Conservation (phyloP, 805 yeast genomes). For the Wickerhamiella occidentalis region DNA sequence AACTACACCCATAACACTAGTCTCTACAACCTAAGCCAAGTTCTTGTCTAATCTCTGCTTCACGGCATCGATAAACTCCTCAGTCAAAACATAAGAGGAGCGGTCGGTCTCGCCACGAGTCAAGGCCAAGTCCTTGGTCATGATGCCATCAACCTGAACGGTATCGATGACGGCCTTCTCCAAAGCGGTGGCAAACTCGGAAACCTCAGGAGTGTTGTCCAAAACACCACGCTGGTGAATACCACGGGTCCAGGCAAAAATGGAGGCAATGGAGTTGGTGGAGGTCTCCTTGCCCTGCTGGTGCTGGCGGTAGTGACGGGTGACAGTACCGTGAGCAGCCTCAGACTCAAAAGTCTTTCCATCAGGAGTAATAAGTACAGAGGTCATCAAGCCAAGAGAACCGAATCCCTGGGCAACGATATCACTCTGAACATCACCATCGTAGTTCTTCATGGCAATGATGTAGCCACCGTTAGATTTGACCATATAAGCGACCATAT, state of each 20-base stretch:
- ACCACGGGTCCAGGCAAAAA: constrained; percentile 95
- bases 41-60: constrained; percentile 43
- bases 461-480: constrained; percentile 91
- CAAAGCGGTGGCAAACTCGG: constrained; percentile 60
- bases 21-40: constrained; percentile 9
- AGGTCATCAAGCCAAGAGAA: constrained; percentile 92
- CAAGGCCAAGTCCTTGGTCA: constrained; percentile 94
- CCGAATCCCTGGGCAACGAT: constrained; percentile 98
- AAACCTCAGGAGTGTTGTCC: constrained; percentile 77
- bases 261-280: constrained; percentile 93
- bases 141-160: constrained; percentile 68
- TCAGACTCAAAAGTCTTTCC: constrained; percentile 92
- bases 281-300: constrained; percentile 96
- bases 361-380: constrained; percentile 92
- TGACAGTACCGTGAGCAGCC: constrained; percentile 99
- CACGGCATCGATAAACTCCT: constrained; percentile 79
- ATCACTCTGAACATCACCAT: constrained; percentile 95
- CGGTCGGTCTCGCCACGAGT: constrained; percentile 81
- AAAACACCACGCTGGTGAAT: constrained; percentile 82
- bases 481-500: constrained; percentile 98
- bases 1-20: neutral
- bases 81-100: constrained; percentile 73
- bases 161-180: constrained; percentile 74
- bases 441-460: constrained; percentile 94
- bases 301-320: constrained; percentile 91